Conservation (phyloP, 2,329 filamentous ascomycete species). For the Alternaria arbusti region DNA sequence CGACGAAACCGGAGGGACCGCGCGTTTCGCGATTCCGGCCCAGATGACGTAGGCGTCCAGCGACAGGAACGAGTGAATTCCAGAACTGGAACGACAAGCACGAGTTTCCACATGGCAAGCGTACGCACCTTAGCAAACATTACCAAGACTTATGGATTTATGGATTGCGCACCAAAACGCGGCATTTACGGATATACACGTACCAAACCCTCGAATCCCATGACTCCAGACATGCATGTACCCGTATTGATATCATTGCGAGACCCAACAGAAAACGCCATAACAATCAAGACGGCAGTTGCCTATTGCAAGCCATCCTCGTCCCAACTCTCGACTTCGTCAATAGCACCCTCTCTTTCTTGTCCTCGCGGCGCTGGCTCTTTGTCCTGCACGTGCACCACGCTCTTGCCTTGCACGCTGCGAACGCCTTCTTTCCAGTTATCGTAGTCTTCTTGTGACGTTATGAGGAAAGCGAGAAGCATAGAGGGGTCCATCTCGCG, state of each 20-base stretch:
- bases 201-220: constrained; percentile 12
- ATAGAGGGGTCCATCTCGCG: constrained; percentile 98
- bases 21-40: neutral
- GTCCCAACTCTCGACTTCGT: constrained; percentile 89
- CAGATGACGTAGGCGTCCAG: neutral
- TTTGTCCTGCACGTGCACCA: constrained; percentile 81
- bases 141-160: neutral
- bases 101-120: neutral
- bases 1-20: neutral
- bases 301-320: constrained; percentile 48
- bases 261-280: constrained; percentile 2
- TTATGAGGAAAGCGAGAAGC: constrained; percentile 91
- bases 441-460: constrained; percentile 80
- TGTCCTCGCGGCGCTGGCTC: constrained; percentile 61
- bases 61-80: neutral
- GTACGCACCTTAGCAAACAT: neutral
- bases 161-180: constrained; percentile 2
- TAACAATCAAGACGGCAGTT: neutral
- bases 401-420: constrained; percentile 74
- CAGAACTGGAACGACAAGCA: neutral
- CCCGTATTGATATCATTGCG: constrained; percentile 3
- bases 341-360: constrained; percentile 76
- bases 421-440: constrained; percentile 80
- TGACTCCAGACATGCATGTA: constrained; percentile 14
- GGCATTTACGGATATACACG: constrained; percentile 16